These are phyloP conservation scores for Metrosideros polymorpha DNA, from an alignment of 441 rosid species.

Conservation along the genomic window DNA sequence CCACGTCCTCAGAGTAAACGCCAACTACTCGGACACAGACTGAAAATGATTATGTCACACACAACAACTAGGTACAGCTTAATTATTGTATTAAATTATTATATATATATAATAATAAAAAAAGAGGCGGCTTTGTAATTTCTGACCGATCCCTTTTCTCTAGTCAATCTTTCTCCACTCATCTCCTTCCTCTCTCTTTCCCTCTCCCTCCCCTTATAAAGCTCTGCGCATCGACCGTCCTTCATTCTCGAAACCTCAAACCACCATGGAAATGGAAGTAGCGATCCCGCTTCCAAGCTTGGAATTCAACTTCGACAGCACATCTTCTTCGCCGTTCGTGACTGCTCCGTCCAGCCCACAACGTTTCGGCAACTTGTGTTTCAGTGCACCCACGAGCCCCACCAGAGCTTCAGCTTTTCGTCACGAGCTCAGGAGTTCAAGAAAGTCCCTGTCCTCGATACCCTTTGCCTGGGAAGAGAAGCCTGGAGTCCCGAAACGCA, in stretches of 20 bases:
- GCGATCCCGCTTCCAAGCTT: conserved; percentile 20
- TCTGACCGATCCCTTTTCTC: neutral
- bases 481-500: conserved; percentile 33
- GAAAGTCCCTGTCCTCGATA: conserved; percentile 13
- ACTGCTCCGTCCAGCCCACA: conserved; percentile 94
- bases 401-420: conserved; percentile 18
- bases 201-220: neutral
- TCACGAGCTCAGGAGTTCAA: conserved; percentile 2
- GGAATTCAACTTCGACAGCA: conserved; percentile 65
- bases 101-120: neutral
- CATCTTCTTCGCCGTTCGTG: conserved; percentile 76
- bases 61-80: conserved; percentile 13
- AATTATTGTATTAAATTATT: neutral
- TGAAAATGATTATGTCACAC: conserved; percentile 10
- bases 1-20: neutral
- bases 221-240: neutral
- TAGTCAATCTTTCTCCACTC: conserved; percentile 2
- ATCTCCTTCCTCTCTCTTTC: conserved; percentile 13
- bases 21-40: neutral
- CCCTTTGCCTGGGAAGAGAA: conserved; percentile 40
- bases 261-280: conserved; percentile 45
- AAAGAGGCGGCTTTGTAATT: conserved; percentile 31
- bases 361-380: conserved; percentile 45
- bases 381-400: conserved; percentile 66
- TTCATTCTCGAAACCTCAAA: neutral